These are phyloP conservation scores for Citrullus mucosospermus DNA, from an alignment of 306 rosid species.

Conservation along the genomic window DNA sequence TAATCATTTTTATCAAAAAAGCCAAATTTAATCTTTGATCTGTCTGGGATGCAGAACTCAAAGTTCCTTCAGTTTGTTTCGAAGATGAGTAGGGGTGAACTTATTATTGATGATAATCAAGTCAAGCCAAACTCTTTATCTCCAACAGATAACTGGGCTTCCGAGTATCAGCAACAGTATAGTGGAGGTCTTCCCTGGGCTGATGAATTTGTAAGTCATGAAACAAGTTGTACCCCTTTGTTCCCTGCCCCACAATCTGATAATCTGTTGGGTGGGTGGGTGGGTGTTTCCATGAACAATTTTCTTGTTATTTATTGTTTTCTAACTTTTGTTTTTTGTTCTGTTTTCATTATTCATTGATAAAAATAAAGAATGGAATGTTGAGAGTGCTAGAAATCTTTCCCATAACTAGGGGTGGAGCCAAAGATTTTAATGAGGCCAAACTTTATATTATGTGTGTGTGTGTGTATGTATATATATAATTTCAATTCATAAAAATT, in stretches of 20 bases:
- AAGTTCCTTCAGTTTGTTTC: conserved; percentile 92
- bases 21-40: background rate
- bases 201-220: conserved; percentile 56
- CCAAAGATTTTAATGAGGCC: background rate
- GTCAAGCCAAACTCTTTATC: conserved; percentile 52
- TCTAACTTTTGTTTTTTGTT: background rate
- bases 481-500: background rate
- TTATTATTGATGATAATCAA: conserved; percentile 82
- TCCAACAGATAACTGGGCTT: conserved; percentile 75
- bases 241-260: background rate
- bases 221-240: conserved; percentile 9
- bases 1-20: background rate
- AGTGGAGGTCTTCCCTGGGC: conserved; percentile 55
- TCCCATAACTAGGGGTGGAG: background rate
- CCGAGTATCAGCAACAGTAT: conserved; percentile 67
- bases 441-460: background rate
- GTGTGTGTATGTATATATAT: background rate
- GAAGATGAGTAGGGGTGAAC: conserved; percentile 97
- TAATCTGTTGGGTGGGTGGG: background rate
- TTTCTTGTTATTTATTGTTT: background rate
- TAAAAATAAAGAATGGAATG: background rate
- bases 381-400: background rate
- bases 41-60: conserved; percentile 54
- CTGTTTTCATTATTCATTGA: background rate
- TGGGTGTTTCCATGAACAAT: background rate